Percentiles rank a stretch among this genome's conserved stretches.
Evolutionary conservation across 495 filamentous ascomycete species (phyloP).

Genomic region (Neurospora discreta): DNA sequence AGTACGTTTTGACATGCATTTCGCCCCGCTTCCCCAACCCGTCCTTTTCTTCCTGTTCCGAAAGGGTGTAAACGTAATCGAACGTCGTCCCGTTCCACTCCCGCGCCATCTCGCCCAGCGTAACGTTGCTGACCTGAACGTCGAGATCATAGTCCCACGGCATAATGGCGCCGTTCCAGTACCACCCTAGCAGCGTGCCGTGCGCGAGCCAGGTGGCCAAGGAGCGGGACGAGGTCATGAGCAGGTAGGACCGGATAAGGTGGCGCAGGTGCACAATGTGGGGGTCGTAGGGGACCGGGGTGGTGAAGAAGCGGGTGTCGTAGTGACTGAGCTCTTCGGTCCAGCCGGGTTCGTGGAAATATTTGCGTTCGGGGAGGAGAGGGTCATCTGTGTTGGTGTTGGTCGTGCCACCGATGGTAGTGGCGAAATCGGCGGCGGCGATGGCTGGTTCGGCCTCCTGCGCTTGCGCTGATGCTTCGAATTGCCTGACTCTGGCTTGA

Average conservation of each 20-base stretch:
- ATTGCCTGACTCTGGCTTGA: not conserved
- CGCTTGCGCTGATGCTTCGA: not conserved
- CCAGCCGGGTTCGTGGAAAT: constrained; percentile 47
- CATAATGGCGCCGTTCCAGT: constrained; percentile 78
- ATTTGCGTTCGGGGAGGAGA: constrained; percentile 22
- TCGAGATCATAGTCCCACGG: constrained; percentile 90
- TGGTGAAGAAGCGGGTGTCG: constrained; percentile 56
- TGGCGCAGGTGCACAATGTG: constrained; percentile 52
- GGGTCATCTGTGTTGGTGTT: not conserved
- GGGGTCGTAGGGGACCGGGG: constrained; percentile 47
- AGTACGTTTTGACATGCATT: constrained; percentile 33
- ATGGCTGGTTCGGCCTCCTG: not conserved
- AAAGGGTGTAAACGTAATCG: constrained; percentile 39
- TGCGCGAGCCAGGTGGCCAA: constrained; percentile 83
- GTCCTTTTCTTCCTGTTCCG: not conserved
- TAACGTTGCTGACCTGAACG: constrained; percentile 58
- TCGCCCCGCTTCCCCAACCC: not conserved
- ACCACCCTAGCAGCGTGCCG: constrained; percentile 80
- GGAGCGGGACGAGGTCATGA: constrained; percentile 40
- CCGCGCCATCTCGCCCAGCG: constrained; percentile 49
- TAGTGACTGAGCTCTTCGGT: constrained; percentile 54
- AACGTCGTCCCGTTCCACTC: constrained; percentile 51
- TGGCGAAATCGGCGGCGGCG: not conserved
- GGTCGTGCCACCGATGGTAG: not conserved
- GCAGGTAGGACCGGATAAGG: constrained; percentile 63